These are phyloP conservation scores for Canariomyces notabilis DNA, from an alignment of 2,329 filamentous ascomycete genomes.

Conservation along the genomic window DNA sequence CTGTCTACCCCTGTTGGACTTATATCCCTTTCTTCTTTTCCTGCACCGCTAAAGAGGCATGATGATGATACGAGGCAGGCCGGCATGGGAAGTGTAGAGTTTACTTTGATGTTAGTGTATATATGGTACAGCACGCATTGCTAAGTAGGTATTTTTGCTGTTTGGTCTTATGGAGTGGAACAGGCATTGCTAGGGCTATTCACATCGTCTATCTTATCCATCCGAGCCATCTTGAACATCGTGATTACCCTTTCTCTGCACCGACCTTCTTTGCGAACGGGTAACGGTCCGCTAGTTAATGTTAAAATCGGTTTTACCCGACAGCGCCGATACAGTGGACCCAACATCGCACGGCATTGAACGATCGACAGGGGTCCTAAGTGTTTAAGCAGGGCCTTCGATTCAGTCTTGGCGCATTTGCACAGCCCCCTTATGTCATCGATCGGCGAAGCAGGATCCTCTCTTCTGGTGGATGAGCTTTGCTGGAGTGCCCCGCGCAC, in stretches of 20 bases:
- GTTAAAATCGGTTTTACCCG: no score
- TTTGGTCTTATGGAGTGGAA: background rate
- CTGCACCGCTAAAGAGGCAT: background rate
- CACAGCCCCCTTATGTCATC: conserved; percentile 14
- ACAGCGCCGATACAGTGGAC: no score
- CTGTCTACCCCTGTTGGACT: background rate
- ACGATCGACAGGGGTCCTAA: background rate
- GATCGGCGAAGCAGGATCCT: background rate
- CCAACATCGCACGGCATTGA: background rate
- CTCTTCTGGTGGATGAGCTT: no score
- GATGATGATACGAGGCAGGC: conserved; percentile 4
- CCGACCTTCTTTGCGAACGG: no score
- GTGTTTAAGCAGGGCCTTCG: background rate
- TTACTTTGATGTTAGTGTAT: background rate
- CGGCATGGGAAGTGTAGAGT: background rate
- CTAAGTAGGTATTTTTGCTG: background rate
- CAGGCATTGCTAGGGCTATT: no score
- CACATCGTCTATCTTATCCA: no score
- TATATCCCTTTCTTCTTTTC: background rate
- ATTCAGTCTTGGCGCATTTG: conserved; percentile 12
- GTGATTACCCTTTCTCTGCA: no score
- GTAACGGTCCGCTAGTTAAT: no score
- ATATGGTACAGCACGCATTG: background rate
- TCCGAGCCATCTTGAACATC: no score
- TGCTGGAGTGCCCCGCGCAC: no score